These are phyloP conservation scores for Cytospora piceicola DNA, from an alignment of 2,329 filamentous ascomycete genomes.

Conservation along the genomic window DNA sequence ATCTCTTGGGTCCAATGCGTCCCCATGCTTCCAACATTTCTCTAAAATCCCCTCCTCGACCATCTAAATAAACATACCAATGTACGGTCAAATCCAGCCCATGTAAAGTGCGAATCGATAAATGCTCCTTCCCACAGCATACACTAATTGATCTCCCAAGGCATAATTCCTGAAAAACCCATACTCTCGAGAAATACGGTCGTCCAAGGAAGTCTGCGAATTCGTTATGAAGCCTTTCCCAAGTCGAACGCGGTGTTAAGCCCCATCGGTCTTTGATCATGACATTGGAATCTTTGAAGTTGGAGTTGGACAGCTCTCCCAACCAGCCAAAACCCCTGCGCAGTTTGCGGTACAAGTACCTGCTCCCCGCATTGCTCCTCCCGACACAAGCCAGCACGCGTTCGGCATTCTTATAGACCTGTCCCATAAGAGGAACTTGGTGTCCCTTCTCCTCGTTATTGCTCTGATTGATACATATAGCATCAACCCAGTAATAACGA, in stretches of 20 bases:
- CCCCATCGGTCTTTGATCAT: neutral
- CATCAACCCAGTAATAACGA: slow-evolving; percentile 18
- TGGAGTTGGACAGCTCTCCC: too few relatives aligned
- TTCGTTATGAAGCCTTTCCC: neutral
- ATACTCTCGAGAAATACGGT: slow-evolving; percentile 16
- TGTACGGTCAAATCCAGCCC: neutral
- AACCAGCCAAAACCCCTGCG: neutral
- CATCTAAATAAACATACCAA: too few relatives aligned
- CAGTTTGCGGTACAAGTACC: neutral
- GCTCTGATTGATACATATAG: slow-evolving; percentile 19
- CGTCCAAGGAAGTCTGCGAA: neutral
- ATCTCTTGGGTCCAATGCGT: too few relatives aligned
- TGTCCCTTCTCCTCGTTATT: slow-evolving; percentile 7
- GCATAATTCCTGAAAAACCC: slow-evolving; percentile 20
- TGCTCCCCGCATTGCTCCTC: neutral
- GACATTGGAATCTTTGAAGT: too few relatives aligned
- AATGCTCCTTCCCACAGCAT: neutral
- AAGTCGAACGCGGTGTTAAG: neutral
- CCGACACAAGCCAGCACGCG: slow-evolving; percentile 12
- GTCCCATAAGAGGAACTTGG: slow-evolving; percentile 18
- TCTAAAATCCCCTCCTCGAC: too few relatives aligned
- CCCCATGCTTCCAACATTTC: too few relatives aligned
- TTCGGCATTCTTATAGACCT: neutral
- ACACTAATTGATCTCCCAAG: neutral
- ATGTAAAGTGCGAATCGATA: neutral